Evolutionary conservation across 257 asterid species (phyloP).

Genomic region (Fraxinus anomala): DNA sequence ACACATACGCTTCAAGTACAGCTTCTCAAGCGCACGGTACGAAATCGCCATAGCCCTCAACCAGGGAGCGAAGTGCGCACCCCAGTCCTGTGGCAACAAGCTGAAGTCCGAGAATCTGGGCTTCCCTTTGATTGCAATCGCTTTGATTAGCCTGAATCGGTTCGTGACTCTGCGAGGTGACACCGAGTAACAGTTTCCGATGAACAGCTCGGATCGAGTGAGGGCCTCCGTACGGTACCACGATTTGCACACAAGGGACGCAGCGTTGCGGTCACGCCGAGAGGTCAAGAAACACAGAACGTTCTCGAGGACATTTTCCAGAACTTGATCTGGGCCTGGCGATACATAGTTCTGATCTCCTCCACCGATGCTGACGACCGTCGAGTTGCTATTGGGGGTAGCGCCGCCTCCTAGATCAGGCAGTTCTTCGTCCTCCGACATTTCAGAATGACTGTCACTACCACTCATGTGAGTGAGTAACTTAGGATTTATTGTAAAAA

Average conservation of each 20-base stretch:
- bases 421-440: constrained; percentile 46
- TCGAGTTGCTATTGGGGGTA: not conserved
- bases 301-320: too few relatives aligned
- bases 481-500: not conserved
- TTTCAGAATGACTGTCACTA: constrained; percentile 42
- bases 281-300: too few relatives aligned
- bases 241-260: too few relatives aligned
- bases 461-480: not conserved
- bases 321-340: too few relatives aligned
- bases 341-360: too few relatives aligned
- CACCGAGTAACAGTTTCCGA: constrained; percentile 55
- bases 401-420: constrained; percentile 34
- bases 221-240: too few relatives aligned
- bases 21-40: too few relatives aligned
- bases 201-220: too few relatives aligned
- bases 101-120: constrained; percentile 59
- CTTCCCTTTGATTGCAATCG: constrained; percentile 48
- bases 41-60: too few relatives aligned
- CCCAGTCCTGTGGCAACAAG: constrained; percentile 52
- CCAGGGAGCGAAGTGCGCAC: not conserved
- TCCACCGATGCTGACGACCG: constrained; percentile 13
- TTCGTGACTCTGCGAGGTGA: constrained; percentile 41
- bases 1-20: too few relatives aligned
- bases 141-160: constrained; percentile 43
- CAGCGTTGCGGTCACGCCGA: too few relatives aligned